phyloP scores from a whole-genome alignment of 352 stramenopile genomes.

The Phytophthora rubi region DNA sequence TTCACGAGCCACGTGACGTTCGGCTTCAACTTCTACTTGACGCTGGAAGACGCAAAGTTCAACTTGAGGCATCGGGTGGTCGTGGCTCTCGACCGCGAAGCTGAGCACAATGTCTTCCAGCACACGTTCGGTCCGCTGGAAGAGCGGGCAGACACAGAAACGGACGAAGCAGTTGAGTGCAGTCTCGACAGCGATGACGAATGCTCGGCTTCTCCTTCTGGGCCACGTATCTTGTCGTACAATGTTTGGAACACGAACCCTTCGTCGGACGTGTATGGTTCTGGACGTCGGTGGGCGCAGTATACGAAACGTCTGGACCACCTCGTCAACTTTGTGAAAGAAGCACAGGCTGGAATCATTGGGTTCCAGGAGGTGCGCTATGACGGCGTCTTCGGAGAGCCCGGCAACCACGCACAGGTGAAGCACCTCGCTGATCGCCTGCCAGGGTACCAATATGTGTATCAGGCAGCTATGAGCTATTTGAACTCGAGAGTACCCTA shows the following conservation, averaged over 20 bases:
- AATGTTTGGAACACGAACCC: conserved; percentile 93
- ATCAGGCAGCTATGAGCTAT: conserved; percentile 89
- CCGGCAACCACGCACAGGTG: conserved; percentile 74
- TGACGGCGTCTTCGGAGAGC: conserved; percentile 73
- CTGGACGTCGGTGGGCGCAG: conserved; percentile 60
- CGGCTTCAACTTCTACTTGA: conserved; percentile 76
- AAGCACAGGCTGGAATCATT: conserved; percentile 70
- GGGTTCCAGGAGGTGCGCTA: conserved; percentile 90
- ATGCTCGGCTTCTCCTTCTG: conserved; percentile 16
- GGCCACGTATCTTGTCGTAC: conserved; percentile 81
- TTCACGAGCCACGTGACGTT: conserved; percentile 79
- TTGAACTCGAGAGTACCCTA: conserved; percentile 59
- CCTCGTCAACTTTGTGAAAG: conserved; percentile 59
- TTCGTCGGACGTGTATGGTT: conserved; percentile 67
- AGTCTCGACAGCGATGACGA: conserved; percentile 21
- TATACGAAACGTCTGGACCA: conserved; percentile 83
- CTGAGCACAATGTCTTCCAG: conserved; percentile 73
- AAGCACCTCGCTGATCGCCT: conserved; percentile 73
- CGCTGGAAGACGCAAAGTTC: conserved; percentile 62
- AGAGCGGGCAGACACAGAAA: conserved; percentile 4
- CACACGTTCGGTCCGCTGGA: conserved; percentile 60
- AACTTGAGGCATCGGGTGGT: conserved; percentile 64
- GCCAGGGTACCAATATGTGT: conserved; percentile 83
- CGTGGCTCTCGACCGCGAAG: conserved; percentile 75
- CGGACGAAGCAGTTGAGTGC: conserved; percentile 23